These are phyloP conservation scores for Asterella californica DNA, from an alignment of 225 moss, liverwort and hornwort genomes.

Conservation along the genomic window DNA sequence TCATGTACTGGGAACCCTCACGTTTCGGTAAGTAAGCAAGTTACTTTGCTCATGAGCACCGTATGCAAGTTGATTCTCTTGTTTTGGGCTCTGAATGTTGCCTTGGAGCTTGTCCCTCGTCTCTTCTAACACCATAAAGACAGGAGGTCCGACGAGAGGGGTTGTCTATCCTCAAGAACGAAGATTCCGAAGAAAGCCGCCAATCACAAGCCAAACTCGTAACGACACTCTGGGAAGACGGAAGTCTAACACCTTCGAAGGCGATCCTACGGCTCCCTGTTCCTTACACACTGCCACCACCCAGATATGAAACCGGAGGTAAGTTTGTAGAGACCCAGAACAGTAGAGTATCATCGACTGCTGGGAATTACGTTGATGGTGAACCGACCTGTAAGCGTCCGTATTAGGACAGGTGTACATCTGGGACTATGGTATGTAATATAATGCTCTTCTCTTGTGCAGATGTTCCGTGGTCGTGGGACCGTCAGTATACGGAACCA, in stretches of 20 bases:
- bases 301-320: conserved; percentile 60
- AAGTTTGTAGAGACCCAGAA: background rate
- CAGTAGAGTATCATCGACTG: too few species aligned
- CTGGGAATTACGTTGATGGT: too few species aligned
- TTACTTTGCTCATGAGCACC: background rate
- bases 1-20: conserved; percentile 65
- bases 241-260: conserved; percentile 18
- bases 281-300: conserved; percentile 76
- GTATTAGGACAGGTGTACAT: too few species aligned
- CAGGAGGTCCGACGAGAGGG: conserved; percentile 9
- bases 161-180: background rate
- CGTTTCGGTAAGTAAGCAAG: conserved; percentile 36
- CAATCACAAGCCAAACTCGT: conserved; percentile 47
- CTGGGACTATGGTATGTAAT: background rate
- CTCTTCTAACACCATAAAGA: background rate
- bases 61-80: background rate
- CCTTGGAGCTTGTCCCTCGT: background rate
- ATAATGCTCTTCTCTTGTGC: conserved; percentile 12
- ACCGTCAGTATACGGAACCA: conserved; percentile 59
- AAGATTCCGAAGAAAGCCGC: background rate
- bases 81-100: background rate
- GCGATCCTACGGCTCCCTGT: conserved; percentile 57
- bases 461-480: conserved; percentile 96
- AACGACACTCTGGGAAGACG: conserved; percentile 43
- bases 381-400: too few species aligned